These are phyloP conservation scores for Diaporthe sp. DNA, from an alignment of 2,329 filamentous ascomycete species.

Conservation along the genomic window DNA sequence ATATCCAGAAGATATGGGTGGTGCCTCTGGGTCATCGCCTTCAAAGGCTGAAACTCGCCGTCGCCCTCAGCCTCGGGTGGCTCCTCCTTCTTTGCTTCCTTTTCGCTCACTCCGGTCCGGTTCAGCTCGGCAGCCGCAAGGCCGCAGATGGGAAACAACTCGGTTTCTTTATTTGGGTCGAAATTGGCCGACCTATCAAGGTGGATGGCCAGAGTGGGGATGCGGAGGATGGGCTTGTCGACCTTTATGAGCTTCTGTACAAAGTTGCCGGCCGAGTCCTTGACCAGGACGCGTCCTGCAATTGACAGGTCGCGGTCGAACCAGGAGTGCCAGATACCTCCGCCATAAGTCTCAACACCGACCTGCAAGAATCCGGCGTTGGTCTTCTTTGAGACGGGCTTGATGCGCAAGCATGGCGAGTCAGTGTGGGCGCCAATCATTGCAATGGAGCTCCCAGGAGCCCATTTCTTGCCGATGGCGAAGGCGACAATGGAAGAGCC, in stretches of 20 bases:
- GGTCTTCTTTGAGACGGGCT: slow-evolving; percentile 92
- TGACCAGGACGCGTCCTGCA: slow-evolving; percentile 88
- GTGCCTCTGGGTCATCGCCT: slow-evolving; percentile 84
- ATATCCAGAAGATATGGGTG: slow-evolving; percentile 89
- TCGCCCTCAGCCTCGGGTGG: slow-evolving; percentile 57
- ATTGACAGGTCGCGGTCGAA: slow-evolving; percentile 95
- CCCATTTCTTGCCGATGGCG: slow-evolving; percentile 91
- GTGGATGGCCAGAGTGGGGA: slow-evolving; percentile 95
- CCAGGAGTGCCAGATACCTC: slow-evolving; percentile 98
- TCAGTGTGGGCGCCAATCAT: slow-evolving; percentile 98
- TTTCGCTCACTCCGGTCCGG: slow-evolving; percentile 70
- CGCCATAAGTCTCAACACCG: slow-evolving; percentile 96
- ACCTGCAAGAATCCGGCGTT: slow-evolving; percentile 92
- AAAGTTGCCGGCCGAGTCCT: slow-evolving; percentile 79
- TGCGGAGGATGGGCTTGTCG: slow-evolving; percentile 88
- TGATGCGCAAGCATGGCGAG: slow-evolving; percentile 90
- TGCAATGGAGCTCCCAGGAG: slow-evolving; percentile 88
- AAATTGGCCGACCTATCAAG: slow-evolving; percentile 89
- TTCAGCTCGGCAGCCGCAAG: slow-evolving; percentile 91
- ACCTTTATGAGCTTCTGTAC: slow-evolving; percentile 90
- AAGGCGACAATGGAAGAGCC: slow-evolving; percentile 93
- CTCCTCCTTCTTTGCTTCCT: slow-evolving; percentile 55
- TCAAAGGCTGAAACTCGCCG: slow-evolving; percentile 78
- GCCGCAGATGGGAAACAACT: slow-evolving; percentile 93
- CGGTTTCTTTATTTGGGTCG: slow-evolving; percentile 95